Percentiles rank a stretch among this genome's conserved stretches.
Evolutionary conservation across 768 basidiomycete species (phyloP).

Genomic region (Pulveroboletus ravenelii): DNA sequence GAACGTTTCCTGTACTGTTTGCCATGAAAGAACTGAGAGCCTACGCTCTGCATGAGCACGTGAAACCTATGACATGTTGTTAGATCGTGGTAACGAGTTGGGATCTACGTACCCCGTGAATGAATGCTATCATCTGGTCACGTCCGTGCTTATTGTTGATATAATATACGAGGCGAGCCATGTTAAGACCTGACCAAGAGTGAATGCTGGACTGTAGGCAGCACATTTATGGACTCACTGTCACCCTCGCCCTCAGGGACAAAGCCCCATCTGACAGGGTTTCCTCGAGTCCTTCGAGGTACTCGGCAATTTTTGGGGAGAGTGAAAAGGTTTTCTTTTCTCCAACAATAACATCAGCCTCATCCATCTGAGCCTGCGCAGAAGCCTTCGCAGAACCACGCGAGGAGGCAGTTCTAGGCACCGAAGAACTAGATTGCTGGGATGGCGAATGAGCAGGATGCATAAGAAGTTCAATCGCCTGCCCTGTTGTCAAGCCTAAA

Average conservation of each 20-base stretch:
- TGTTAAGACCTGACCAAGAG: conserved; percentile 45
- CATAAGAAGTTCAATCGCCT: conserved; percentile 72
- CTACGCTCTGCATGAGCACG: conserved; percentile 32
- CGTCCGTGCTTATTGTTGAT: conserved; percentile 59
- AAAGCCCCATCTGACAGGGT: conserved; percentile 83
- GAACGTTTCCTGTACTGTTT: conserved; percentile 37
- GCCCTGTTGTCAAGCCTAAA: conserved; percentile 55
- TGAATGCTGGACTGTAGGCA: neutral
- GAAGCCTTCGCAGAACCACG: conserved; percentile 11
- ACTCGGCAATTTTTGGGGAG: conserved; percentile 22
- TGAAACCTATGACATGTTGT: conserved; percentile 32
- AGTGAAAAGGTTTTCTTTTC: conserved; percentile 85
- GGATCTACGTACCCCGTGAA: conserved; percentile 42
- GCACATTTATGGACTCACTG: conserved; percentile 20
- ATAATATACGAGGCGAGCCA: conserved; percentile 72
- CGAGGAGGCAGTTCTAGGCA: neutral
- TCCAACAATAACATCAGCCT: conserved; percentile 30
- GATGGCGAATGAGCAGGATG: conserved; percentile 53
- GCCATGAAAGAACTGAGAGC: conserved; percentile 40
- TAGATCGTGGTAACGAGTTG: neutral
- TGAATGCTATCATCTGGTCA: conserved; percentile 56
- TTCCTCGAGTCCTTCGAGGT: conserved; percentile 60
- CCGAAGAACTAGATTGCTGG: conserved; percentile 34
- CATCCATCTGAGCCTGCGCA: neutral
- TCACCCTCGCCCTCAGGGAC: conserved; percentile 59